phyloP scores from a whole-genome alignment of 2,329 filamentous ascomycete species.

The Beauveria sp. region DNA sequence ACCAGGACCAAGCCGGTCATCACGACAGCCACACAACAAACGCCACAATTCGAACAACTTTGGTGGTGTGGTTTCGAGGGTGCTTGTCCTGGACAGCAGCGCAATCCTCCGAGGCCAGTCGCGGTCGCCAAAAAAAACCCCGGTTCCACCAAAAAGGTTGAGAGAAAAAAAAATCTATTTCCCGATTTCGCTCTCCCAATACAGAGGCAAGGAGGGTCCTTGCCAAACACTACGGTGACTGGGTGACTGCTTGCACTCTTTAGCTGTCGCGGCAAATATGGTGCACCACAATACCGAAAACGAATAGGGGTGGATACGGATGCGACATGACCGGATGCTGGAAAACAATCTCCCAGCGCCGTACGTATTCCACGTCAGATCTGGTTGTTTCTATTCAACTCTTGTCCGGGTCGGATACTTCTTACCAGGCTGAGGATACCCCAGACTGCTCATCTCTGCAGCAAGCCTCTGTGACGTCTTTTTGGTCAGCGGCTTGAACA shows the following conservation, averaged over 20 bases:
- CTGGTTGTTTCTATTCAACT: background rate
- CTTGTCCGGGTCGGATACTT: background rate
- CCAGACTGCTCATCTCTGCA: background rate
- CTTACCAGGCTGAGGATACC: background rate
- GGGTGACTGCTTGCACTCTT: background rate
- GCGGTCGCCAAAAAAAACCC: background rate
- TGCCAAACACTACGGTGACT: background rate
- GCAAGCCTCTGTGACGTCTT: background rate
- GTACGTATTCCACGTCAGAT: background rate
- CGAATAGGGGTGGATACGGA: constrained; percentile 12
- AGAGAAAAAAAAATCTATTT: constrained; percentile 1
- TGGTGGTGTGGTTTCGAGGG: no score
- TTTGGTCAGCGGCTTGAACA: background rate
- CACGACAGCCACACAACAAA: no score
- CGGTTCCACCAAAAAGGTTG: constrained; percentile 3
- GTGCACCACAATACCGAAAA: constrained; percentile 4
- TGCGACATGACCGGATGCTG: background rate
- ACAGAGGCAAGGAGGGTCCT: background rate
- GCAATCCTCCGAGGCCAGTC: background rate
- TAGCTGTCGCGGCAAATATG: constrained; percentile 1
- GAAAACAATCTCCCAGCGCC: background rate
- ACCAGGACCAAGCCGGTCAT: no score
- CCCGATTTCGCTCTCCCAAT: background rate
- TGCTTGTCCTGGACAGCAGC: background rate
- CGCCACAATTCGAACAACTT: no score